phyloP scores from a whole-genome alignment of 2,329 filamentous ascomycete species.

The Trichoderma semiorbis region DNA sequence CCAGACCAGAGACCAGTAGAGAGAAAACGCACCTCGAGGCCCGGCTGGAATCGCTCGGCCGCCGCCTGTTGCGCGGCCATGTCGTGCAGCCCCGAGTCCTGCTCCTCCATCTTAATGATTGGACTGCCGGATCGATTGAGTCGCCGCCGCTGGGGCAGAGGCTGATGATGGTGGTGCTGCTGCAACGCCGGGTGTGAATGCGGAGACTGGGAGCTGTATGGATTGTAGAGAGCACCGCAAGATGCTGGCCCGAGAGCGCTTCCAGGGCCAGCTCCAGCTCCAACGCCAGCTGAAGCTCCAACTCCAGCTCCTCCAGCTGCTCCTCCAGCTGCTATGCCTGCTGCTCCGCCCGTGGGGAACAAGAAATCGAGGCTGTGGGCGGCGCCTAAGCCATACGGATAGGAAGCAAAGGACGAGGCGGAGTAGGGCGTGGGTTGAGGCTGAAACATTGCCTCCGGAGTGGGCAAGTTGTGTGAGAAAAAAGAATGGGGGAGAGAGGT shows the following conservation, averaged over 20 bases:
- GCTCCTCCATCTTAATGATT: slow-evolving; percentile 33
- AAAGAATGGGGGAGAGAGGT: background rate
- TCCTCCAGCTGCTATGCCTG: background rate
- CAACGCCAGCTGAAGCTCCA: background rate
- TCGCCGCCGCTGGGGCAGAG: slow-evolving; percentile 19
- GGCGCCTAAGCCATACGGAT: slow-evolving; percentile 38
- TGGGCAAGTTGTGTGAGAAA: background rate
- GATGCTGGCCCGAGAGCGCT: background rate
- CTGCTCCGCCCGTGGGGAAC: slow-evolving; percentile 17
- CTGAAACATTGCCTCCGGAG: slow-evolving; percentile 51
- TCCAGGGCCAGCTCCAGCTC: slow-evolving; percentile 6
- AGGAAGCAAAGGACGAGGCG: slow-evolving; percentile 37
- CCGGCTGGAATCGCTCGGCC: slow-evolving; percentile 56
- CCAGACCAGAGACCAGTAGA: background rate
- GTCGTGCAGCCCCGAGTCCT: slow-evolving; percentile 37
- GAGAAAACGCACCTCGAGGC: slow-evolving; percentile 47
- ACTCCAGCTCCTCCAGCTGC: background rate
- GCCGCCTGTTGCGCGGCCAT: slow-evolving; percentile 59
- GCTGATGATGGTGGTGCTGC: slow-evolving; percentile 8
- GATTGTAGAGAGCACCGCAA: background rate
- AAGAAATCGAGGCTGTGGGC: slow-evolving; percentile 23
- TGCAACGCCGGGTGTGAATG: slow-evolving; percentile 1
- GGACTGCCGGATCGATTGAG: slow-evolving; percentile 22
- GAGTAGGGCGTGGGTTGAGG: slow-evolving; percentile 49
- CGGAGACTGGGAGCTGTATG: slow-evolving; percentile 11